These are phyloP conservation scores for Coemansia sp. DNA, from an alignment of 371 early-diverging fungal genomes.

Conservation along the genomic window DNA sequence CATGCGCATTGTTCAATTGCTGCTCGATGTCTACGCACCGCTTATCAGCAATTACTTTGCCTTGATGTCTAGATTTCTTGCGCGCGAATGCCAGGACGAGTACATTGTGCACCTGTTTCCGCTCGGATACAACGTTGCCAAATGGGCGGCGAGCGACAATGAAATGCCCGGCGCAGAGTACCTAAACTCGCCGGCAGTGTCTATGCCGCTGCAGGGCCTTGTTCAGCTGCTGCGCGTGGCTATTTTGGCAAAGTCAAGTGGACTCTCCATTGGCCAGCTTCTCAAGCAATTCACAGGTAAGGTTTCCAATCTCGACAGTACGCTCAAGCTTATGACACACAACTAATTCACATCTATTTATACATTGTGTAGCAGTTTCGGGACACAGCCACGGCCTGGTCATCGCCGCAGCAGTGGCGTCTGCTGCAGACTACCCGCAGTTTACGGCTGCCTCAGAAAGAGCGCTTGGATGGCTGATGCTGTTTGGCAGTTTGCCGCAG, in stretches of 20 bases:
- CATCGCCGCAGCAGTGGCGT: conserved; percentile 81
- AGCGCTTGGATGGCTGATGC: conserved; percentile 83
- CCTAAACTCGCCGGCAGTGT: conserved; percentile 76
- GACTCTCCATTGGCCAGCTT: conserved; percentile 53
- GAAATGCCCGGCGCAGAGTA: conserved; percentile 71
- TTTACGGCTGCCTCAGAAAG: conserved; percentile 75
- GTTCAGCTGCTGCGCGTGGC: conserved; percentile 57
- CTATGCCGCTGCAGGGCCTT: conserved; percentile 84
- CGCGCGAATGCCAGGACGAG: conserved; percentile 12
- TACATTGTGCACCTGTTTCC: conserved; percentile 53
- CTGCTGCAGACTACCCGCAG: conserved; percentile 73
- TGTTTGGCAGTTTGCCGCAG: conserved; percentile 83
- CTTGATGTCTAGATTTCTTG: conserved; percentile 62
- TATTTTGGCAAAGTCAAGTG: conserved; percentile 57
- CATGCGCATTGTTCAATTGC: not conserved
- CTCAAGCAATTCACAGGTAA: conserved; percentile 51
- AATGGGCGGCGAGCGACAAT: conserved; percentile 77
- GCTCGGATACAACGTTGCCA: conserved; percentile 72
- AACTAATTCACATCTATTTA: not conserved
- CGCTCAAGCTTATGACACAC: conserved; percentile 44
- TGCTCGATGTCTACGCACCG: not conserved
- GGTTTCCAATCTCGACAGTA: conserved; percentile 9
- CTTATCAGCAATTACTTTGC: conserved; percentile 59
- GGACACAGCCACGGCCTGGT: conserved; percentile 94
- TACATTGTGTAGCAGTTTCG: conserved; percentile 50